Evolutionary conservation across 2,329 filamentous ascomycete species (phyloP), one percentile per base, ranked within the genome.

Genomic region (Cladosporium cucumerinum): DNA sequence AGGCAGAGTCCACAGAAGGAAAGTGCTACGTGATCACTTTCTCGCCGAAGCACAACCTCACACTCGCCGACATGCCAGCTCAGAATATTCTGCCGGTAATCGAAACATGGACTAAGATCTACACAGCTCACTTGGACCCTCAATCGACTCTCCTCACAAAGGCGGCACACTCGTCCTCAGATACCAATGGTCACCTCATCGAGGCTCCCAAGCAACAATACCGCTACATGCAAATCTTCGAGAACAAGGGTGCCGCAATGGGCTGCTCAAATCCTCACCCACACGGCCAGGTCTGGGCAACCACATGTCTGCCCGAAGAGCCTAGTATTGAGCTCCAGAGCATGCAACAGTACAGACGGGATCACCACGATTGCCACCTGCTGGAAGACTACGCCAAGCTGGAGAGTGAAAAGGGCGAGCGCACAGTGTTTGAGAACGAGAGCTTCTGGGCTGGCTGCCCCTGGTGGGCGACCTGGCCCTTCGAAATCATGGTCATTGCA

Each of bases 381-480:
- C 82, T 99, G 7, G 89, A 85, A 21, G 95, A 98, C 78, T 99
- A 98, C 74, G 92, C 90, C 1, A 85, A 87, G 72, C 82, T 97
- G 3, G 95, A 99, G 77, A 81, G 89, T 61, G 84, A 88, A 71
- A 96, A 96, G 80, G 80, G 87, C 70, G 93, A 97, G 78, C 87
- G 95, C 12, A 85, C 96, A 10, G 90, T 99, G 0, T 97, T 91
- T 75, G 88, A 96, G 76, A 99, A 99, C 75, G 85, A 86, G 12
- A 83, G 83, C 0, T 99, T 98, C 77, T 81, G 97, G 49, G 89
- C 93, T 0, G 86, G 98, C 18, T 97, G 93, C 73, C 95, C 95
- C 0, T 99, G 95, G 93, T 99, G 95, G 95, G 95, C 92, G 0
- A 85, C 92, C 21, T 99, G 95, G 95, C 95, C 95, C 0, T 99